A percentile compares a stretch with the other conserved stretches of the same genome.
These are phyloP conservation scores for Basidiobolus meristosporus DNA, from an alignment of 371 early-diverging fungal species.

Conservation along the genomic window DNA sequence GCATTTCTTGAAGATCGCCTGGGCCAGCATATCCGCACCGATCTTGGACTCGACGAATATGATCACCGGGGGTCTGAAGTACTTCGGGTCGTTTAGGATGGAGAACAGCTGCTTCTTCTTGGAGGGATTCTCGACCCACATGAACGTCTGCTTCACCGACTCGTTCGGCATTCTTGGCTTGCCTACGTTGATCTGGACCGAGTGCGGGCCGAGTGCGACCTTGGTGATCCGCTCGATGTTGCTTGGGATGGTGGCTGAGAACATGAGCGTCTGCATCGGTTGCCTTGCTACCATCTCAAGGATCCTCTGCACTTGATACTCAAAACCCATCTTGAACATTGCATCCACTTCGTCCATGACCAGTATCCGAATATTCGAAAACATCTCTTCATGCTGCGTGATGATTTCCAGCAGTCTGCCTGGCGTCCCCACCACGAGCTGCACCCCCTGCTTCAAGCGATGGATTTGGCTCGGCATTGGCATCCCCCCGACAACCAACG, in stretches of 20 bases:
- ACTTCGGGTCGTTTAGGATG: constrained; percentile 26
- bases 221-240: constrained; percentile 8
- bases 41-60: constrained; percentile 93
- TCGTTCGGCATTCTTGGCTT: constrained; percentile 9
- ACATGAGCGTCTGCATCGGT: constrained; percentile 20
- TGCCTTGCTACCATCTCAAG: constrained; percentile 9
- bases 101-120: constrained; percentile 32
- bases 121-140: constrained; percentile 39
- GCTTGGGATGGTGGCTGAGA: constrained; percentile 21
- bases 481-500: constrained; percentile 41
- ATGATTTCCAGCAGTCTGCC: constrained; percentile 27
- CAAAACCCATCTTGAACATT: no score
- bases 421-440: constrained; percentile 33
- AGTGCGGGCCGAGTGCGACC: constrained; percentile 6
- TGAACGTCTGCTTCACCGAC: constrained; percentile 28
- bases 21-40: constrained; percentile 81
- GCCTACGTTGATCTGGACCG: constrained; percentile 10
- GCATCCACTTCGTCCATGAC: constrained; percentile 37
- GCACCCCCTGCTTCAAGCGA: constrained; percentile 29
- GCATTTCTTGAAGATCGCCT: constrained; percentile 71
- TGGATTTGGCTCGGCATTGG: constrained; percentile 58
- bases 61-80: constrained; percentile 29
- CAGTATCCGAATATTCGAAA: constrained; percentile 24
- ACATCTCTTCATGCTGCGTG: constrained; percentile 14
- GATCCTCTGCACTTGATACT: no score